These are phyloP conservation scores for Trichoderma koningii DNA, from an alignment of 2,329 filamentous ascomycete genomes.

Conservation along the genomic window DNA sequence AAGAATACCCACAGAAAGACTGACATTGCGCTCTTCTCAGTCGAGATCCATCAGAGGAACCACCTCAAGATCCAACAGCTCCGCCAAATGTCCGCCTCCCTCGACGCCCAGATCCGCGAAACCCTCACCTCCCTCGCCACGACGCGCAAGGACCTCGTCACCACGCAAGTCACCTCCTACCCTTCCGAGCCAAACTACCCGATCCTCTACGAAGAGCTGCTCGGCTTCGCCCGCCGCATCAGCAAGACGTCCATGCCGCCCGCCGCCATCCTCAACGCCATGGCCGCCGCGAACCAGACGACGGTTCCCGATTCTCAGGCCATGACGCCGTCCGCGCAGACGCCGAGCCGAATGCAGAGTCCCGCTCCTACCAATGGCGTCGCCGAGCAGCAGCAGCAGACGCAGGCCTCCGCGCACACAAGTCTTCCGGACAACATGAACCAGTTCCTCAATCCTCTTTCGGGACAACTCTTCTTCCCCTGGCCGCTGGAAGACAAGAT, in stretches of 20 bases:
- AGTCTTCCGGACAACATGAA: constrained; percentile 53
- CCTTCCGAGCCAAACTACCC: constrained; percentile 53
- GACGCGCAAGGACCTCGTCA: constrained; percentile 71
- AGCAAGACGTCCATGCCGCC: constrained; percentile 77
- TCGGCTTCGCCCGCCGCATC: constrained; percentile 77
- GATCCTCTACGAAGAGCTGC: constrained; percentile 71
- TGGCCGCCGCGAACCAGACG: constrained; percentile 37
- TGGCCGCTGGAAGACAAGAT: constrained; percentile 76
- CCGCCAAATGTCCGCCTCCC: constrained; percentile 63
- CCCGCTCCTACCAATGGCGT: constrained; percentile 41
- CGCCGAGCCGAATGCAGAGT: constrained; percentile 41
- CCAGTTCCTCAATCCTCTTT: constrained; percentile 57
- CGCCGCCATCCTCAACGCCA: constrained; percentile 50
- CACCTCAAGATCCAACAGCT: constrained; percentile 67
- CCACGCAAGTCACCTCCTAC: constrained; percentile 60
- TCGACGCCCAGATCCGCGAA: constrained; percentile 72
- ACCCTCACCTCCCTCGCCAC: constrained; percentile 69
- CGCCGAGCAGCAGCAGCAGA: constrained; percentile 39
- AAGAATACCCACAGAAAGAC: no score
- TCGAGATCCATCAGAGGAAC: constrained; percentile 75
- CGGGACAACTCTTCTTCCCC: constrained; percentile 66
- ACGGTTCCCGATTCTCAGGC: constrained; percentile 39
- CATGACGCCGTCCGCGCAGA: constrained; percentile 40
- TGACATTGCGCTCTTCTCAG: constrained; percentile 41
- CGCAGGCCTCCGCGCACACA: constrained; percentile 40